Evolutionary conservation across 2,329 filamentous ascomycete species (phyloP), one percentile per base, ranked within the genome.

Genomic region (Paraphaeosphaeria sporulosa): DNA sequence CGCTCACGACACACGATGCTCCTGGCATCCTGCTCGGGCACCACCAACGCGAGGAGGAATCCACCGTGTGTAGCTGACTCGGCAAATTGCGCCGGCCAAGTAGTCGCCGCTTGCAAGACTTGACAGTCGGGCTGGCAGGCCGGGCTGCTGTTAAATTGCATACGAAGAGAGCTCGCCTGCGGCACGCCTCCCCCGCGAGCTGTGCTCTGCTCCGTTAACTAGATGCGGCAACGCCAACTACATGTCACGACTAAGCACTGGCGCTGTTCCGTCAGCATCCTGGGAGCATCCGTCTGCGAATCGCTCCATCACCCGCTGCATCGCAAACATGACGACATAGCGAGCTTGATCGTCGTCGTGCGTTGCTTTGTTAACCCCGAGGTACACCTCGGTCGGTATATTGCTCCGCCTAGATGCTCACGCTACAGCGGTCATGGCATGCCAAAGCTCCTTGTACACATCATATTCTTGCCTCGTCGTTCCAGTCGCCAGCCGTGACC

Each of bases 41-140:
- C 48, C 57, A 48, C 60, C 61, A 38, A 38, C 36, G 46, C 42
- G 19, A 21, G 56, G 55, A 55, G 58, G 40, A 55, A 57, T 40
- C 38, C 58, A 61, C 59, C 61, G 64, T 59, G 34, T 54, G 57
- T 47, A 36, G 51, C 64, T 69, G 68, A 70, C 66, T 70, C 68
- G 66, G 38, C 58, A 56, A 61, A 57, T 63, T 61, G 55, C 49
- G 55, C 25, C 43, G 25, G 15, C 53, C 19, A 48, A 36, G 44
- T 51, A 21, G 34, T 58, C 52, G 49, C 49, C n/a, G 19, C 56
- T 40, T 44, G 51, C 48, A 54, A 42, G 40, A 42, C 49, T 54
- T 32, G 56, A 52, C 44, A 55, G 30, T 51, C n/a, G n/a, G n/a
- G n/a, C n/a, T n/a, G n/a, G n/a, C n/a, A n/a, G n/a, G n/a, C n/a